phyloP scores from a whole-genome alignment of 2,329 filamentous ascomycete species.

The Macroventuria anomochaeta region DNA sequence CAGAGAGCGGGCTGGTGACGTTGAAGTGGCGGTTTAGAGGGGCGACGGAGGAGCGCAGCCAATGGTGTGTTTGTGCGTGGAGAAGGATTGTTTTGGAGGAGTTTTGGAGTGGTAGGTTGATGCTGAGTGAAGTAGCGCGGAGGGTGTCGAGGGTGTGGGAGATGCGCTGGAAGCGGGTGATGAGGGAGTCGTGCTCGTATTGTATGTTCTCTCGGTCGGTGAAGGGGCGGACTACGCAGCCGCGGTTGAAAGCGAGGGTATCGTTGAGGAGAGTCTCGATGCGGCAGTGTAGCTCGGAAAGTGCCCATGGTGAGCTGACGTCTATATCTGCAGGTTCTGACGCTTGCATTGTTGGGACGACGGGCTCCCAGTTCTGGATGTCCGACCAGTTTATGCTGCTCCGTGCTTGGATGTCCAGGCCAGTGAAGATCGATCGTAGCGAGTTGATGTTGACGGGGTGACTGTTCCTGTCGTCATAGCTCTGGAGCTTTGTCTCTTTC shows the following conservation, averaged over 20 bases:
- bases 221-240: slow-evolving; percentile 14
- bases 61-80: slow-evolving; percentile 22
- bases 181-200: slow-evolving; percentile 8
- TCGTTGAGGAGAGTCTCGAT: slow-evolving; percentile 35
- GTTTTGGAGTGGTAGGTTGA: slow-evolving; percentile 3
- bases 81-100: slow-evolving; percentile 21
- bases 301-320: slow-evolving; percentile 1
- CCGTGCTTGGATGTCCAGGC: slow-evolving; percentile 40
- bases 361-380: slow-evolving; percentile 33
- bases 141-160: slow-evolving; percentile 16
- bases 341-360: slow-evolving; percentile 16
- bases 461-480: slow-evolving; percentile 2
- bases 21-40: slow-evolving; percentile 20
- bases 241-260: slow-evolving; percentile 35
- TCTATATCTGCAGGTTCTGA: slow-evolving; percentile 7
- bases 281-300: slow-evolving; percentile 23
- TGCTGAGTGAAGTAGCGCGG: not conserved
- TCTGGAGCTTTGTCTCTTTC: slow-evolving; percentile 33
- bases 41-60: slow-evolving; percentile 19
- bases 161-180: slow-evolving; percentile 16
- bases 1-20: slow-evolving; percentile 20
- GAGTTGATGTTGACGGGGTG: slow-evolving; percentile 38
- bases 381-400: slow-evolving; percentile 34
- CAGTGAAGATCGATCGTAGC: slow-evolving; percentile 39
- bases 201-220: slow-evolving; percentile 23